Base-by-base conservation (phyloP, 371 early-diverging fungal species). In the Blakeslea trispora region DNA sequence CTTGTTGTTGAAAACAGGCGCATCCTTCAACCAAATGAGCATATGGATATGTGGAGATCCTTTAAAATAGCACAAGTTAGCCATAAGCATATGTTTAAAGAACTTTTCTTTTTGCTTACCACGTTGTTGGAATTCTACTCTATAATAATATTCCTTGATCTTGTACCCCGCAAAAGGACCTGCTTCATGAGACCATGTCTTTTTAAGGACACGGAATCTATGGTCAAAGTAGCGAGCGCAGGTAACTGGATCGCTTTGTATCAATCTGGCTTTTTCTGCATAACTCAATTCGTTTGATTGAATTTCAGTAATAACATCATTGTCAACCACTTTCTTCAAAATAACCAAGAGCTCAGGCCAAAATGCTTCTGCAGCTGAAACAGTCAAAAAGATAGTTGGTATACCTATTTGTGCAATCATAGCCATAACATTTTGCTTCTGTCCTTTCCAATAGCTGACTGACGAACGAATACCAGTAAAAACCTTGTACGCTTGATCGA, bases 191-290 rank as follows among this genome's bases (percentile, higher is more conserved):
- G 23, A 10, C 55, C 55, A 54, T 13, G 46, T 54, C 18, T 45
- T 45, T 18, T 32, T 19, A 11, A 54, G 45, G 1, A 28, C 31
- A 31, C 45, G 31, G 18, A 54, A 34, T 15, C 55, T 44, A 14
- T 21, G 8, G 17, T 54, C 46, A 19, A 54, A 54, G 13, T 54
- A 54, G 11, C 45, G 45, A 2, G 55, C 45, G 34, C 55, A 54
- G 19, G 55, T 45, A 1, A 45, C 35, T 19, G 55, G 34, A 45
- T 54, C 55, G 15, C 14, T 7, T 45, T 54, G 55, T 2, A 54
- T 54, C 2, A 54, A 17, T 3, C 55, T 14, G 2, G 45, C 34
- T 21, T 45, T 45, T 35, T 43, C 45, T 18, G 15, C 5, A 18
- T 45, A 45, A 0, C 21, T 6, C 46, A 54, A 28, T 32, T 32